Percentiles rank a stretch among this genome's conserved stretches.
Evolutionary conservation across 1,139 yeast species (phyloP).

Genomic region (Pichia sp.): DNA sequence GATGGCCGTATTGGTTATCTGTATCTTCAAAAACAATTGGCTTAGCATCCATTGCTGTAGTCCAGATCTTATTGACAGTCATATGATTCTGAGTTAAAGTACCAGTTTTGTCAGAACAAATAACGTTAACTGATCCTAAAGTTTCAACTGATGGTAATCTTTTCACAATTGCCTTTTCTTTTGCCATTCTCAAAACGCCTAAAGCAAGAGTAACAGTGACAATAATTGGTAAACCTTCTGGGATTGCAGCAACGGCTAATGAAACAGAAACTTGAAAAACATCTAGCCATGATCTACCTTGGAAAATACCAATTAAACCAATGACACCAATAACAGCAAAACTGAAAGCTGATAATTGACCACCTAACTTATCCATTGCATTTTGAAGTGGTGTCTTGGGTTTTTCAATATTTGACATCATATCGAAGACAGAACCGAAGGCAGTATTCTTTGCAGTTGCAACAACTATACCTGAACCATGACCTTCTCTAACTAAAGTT

Average conservation of each 20-base stretch:
- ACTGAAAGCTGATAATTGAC: constrained; percentile 75
- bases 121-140: constrained; percentile 88
- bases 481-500: constrained; percentile 89
- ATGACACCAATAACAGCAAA: constrained; percentile 82
- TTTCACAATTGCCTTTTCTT: constrained; percentile 84
- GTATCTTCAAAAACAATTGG: constrained; percentile 33
- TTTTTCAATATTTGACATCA: constrained; percentile 90
- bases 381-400: constrained; percentile 94
- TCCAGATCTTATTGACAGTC: constrained; percentile 86
- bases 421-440: constrained; percentile 79
- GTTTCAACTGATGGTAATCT: constrained; percentile 94
- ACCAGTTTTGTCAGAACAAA: constrained; percentile 93
- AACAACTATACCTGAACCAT: constrained; percentile 87
- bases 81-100: constrained; percentile 90
- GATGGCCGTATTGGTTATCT: constrained; percentile 44
- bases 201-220: constrained; percentile 93
- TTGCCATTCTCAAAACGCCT: constrained; percentile 94
- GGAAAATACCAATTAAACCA: constrained; percentile 76
- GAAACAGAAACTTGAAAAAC: constrained; percentile 97
- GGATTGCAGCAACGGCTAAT: constrained; percentile 95
- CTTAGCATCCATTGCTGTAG: constrained; percentile 47
- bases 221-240: constrained; percentile 94
- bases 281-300: constrained; percentile 91
- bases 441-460: constrained; percentile 86
- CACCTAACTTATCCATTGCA: constrained; percentile 91